phyloP scores from a whole-genome alignment of 371 early-diverging fungal species.

The Sporodiniella umbellata region DNA sequence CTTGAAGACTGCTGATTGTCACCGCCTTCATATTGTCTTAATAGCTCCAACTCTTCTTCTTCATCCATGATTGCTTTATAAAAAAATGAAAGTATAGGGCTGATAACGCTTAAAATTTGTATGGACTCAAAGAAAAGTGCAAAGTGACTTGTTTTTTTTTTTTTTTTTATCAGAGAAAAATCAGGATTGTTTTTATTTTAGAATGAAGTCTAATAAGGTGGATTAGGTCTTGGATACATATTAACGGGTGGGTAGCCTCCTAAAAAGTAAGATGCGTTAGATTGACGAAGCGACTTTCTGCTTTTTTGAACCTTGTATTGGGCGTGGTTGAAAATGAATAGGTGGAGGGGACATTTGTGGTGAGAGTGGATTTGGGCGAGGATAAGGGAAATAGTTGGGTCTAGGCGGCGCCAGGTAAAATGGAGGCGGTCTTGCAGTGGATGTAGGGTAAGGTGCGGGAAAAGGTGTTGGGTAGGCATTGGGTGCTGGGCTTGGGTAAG shows the following conservation, averaged over 20 bases:
- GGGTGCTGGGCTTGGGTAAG: not conserved
- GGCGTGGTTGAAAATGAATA: not conserved
- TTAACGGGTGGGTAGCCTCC: not conserved
- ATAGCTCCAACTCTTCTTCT: conserved; percentile 17
- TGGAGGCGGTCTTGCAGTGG: not conserved
- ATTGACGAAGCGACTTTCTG: not conserved
- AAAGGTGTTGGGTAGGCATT: too few species aligned
- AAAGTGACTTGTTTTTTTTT: too few species aligned
- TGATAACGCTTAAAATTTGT: too few species aligned
- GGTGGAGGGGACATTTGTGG: not conserved
- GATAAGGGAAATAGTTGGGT: too few species aligned
- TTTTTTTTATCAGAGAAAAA: too few species aligned
- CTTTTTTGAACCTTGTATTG: too few species aligned
- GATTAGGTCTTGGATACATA: not conserved
- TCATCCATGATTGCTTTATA: conserved; percentile 8
- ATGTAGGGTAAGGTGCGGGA: not conserved
- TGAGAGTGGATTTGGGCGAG: not conserved
- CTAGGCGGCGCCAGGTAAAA: too few species aligned
- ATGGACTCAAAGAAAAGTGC: too few species aligned
- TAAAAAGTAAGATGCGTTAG: not conserved
- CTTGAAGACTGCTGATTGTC: conserved; percentile 9
- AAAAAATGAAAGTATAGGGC: not conserved
- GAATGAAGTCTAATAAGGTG: not conserved
- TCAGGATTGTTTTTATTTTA: too few species aligned
- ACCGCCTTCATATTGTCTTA: conserved; percentile 19